phyloP scores from a whole-genome alignment of 1,139 yeast genomes.

The Kluyveromyces sp. region DNA sequence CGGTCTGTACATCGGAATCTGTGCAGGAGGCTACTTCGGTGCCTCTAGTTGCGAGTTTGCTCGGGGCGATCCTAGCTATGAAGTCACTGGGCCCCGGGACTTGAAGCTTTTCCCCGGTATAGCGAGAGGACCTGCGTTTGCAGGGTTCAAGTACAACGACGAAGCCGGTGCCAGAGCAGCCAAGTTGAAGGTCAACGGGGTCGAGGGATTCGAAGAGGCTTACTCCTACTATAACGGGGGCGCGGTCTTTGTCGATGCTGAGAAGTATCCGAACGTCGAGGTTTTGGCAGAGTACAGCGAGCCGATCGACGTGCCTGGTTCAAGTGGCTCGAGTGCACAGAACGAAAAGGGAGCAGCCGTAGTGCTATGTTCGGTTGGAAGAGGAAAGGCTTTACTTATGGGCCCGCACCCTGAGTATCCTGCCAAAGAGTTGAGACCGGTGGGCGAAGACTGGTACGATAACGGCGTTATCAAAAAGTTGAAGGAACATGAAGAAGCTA shows the following conservation, averaged over 20 bases:
- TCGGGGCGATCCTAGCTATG: conserved; percentile 58
- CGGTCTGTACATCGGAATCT: conserved; percentile 77
- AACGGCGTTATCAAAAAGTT: conserved; percentile 37
- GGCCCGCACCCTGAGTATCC: conserved; percentile 91
- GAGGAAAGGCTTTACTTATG: conserved; percentile 68
- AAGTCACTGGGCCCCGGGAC: conserved; percentile 81
- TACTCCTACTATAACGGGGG: conserved; percentile 70
- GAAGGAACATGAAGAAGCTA: conserved; percentile 37
- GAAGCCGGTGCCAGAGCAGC: conserved; percentile 71
- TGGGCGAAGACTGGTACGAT: conserved; percentile 32
- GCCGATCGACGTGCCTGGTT: conserved; percentile 39
- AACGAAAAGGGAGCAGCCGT: conserved; percentile 47
- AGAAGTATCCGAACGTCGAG: conserved; percentile 50
- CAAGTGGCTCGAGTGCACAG: conserved; percentile 10
- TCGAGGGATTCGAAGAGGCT: conserved; percentile 18
- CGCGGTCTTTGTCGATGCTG: conserved; percentile 72
- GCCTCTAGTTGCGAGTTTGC: conserved; percentile 78
- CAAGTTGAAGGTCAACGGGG: conserved; percentile 37
- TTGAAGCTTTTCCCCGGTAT: conserved; percentile 74
- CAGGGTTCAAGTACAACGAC: conserved; percentile 72
- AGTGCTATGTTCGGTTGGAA: conserved; percentile 59
- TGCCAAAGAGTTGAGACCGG: conserved; percentile 43
- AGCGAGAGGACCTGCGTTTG: conserved; percentile 72
- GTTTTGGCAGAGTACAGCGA: conserved; percentile 63
- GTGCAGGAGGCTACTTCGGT: conserved; percentile 95